Conservation (phyloP, 768 basidiomycete genomes). For the Imleria badia region DNA sequence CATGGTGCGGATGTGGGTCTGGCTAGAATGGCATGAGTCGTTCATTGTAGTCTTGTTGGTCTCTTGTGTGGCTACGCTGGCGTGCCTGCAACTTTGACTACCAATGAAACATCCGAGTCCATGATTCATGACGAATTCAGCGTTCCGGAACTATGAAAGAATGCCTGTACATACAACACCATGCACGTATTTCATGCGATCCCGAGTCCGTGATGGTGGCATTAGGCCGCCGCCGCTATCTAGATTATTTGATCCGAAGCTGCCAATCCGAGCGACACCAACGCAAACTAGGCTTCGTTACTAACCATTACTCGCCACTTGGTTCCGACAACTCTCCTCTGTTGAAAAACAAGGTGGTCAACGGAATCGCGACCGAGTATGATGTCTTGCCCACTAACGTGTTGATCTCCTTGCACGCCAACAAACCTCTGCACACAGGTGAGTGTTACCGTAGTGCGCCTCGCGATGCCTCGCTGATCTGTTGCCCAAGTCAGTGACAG, state of each 20-base stretch:
- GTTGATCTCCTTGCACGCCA: constrained; percentile 72
- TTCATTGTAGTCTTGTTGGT: background rate
- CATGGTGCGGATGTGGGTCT: constrained; percentile 49
- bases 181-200: no score
- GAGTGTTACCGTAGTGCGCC: background rate
- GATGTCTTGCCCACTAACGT: constrained; percentile 60
- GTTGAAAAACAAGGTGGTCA: constrained; percentile 56
- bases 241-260: no score
- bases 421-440: constrained; percentile 58
- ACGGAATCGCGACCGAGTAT: constrained; percentile 62
- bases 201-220: no score
- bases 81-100: no score
- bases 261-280: no score
- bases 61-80: constrained; percentile 1
- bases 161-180: no score
- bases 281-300: no score
- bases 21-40: constrained; percentile 27
- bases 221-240: no score
- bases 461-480: constrained; percentile 13
- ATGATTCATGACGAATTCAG: no score
- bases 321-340: constrained; percentile 72
- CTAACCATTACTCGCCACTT: constrained; percentile 83
- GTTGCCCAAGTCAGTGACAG: constrained; percentile 76
- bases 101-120: no score
- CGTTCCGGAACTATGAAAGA: no score